A percentile compares a stretch with the other conserved stretches of the same genome.
These are phyloP conservation scores for Huntiella decipiens DNA, from an alignment of 2,329 filamentous ascomycete species.

Conservation along the genomic window DNA sequence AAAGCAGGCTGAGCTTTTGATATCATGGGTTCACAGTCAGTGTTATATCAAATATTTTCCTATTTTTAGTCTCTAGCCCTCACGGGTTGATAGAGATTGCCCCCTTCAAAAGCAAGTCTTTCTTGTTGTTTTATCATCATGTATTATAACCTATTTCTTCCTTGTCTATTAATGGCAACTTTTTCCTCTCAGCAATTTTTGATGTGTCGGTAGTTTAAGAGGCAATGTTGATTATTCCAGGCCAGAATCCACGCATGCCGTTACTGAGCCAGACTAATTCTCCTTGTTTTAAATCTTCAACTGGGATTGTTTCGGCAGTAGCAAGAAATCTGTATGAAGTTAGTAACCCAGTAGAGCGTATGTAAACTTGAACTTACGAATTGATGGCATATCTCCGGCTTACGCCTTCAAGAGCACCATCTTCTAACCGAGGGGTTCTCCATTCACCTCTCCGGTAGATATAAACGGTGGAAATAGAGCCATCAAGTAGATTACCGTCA, in stretches of 20 bases:
- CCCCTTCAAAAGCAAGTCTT: too few relatives aligned
- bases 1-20: too few relatives aligned
- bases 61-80: too few relatives aligned
- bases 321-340: conserved; percentile 33
- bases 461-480: conserved; percentile 65
- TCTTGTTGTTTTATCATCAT: too few relatives aligned
- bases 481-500: conserved; percentile 59
- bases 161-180: too few relatives aligned
- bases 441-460: conserved; percentile 55
- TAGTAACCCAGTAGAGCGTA: neutral
- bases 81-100: too few relatives aligned
- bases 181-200: too few relatives aligned
- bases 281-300: conserved; percentile 42
- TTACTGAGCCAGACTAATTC: conserved; percentile 83
- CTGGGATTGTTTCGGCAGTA: conserved; percentile 42
- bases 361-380: conserved; percentile 23
- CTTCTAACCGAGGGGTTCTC: conserved; percentile 57
- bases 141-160: too few relatives aligned
- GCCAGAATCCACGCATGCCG: conserved; percentile 61
- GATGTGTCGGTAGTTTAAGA: too few relatives aligned
- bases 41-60: too few relatives aligned
- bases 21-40: too few relatives aligned
- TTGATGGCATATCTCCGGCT: conserved; percentile 69
- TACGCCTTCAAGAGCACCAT: conserved; percentile 59
- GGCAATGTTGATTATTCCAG: conserved; percentile 21